Conservation (phyloP, 2,329 filamentous ascomycete species). For the Davidsoniella eucalypti region DNA sequence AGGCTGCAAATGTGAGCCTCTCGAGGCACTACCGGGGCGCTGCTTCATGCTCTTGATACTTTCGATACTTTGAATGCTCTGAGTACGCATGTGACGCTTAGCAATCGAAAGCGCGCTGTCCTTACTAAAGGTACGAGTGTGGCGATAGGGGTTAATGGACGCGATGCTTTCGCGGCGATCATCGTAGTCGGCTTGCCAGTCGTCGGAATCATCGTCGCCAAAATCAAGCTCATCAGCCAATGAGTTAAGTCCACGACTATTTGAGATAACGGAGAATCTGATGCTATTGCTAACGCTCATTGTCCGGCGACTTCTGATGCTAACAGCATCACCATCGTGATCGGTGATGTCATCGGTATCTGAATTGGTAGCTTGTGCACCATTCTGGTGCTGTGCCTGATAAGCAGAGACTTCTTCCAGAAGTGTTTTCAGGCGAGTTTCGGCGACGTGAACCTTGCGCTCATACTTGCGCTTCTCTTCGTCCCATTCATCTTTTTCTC, state of each 20-base stretch:
- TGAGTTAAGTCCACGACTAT: slow-evolving; percentile 45
- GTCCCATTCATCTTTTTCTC: slow-evolving; percentile 73
- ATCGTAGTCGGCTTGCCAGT: slow-evolving; percentile 50
- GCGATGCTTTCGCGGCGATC: slow-evolving; percentile 43
- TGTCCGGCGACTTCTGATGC: slow-evolving; percentile 39
- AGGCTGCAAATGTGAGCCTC: slow-evolving; percentile 36
- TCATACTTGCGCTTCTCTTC: slow-evolving; percentile 69
- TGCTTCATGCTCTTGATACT: slow-evolving; percentile 17
- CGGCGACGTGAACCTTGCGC: slow-evolving; percentile 74
- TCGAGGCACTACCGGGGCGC: slow-evolving; percentile 36
- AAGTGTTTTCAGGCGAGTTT: slow-evolving; percentile 67
- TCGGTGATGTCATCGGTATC: slow-evolving; percentile 41
- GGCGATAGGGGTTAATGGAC: slow-evolving; percentile 30
- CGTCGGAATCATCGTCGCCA: slow-evolving; percentile 54
- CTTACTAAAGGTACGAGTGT: slow-evolving; percentile 38
- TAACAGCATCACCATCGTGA: slow-evolving; percentile 54
- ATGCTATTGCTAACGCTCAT: slow-evolving; percentile 58
- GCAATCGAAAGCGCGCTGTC: slow-evolving; percentile 32
- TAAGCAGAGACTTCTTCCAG: slow-evolving; percentile 70
- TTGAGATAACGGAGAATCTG: slow-evolving; percentile 54
- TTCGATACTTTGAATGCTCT: slow-evolving; percentile 38
- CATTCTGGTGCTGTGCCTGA: slow-evolving; percentile 37
- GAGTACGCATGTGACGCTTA: slow-evolving; percentile 35
- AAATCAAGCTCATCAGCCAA: slow-evolving; percentile 85
- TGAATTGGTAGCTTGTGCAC: slow-evolving; percentile 27